phyloP scores from a whole-genome alignment of 2,329 filamentous ascomycete species.

The Eutypella sp. region DNA sequence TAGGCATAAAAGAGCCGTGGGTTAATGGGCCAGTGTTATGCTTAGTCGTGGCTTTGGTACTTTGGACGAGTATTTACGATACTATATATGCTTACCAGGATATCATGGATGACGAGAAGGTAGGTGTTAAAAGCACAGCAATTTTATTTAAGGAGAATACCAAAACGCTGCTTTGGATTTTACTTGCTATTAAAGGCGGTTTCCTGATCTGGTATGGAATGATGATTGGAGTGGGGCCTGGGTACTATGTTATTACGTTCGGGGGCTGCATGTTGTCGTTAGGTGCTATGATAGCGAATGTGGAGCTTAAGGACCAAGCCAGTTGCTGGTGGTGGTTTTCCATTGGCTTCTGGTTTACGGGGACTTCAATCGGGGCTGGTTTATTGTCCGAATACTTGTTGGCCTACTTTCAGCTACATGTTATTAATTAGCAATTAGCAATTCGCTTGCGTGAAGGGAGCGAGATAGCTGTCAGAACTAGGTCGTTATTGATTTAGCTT shows the following conservation, averaged over 20 bases:
- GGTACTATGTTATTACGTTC: constrained; percentile 5
- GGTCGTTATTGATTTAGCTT: too few species aligned
- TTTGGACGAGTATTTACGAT: constrained; percentile 23
- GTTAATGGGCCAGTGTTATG: constrained; percentile 4
- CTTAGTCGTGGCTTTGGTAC: constrained; percentile 9
- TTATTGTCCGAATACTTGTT: constrained; percentile 1
- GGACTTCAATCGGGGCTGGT: constrained; percentile 2
- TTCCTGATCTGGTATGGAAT: neutral
- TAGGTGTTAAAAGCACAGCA: constrained; percentile 22
- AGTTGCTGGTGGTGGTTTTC: constrained; percentile 19
- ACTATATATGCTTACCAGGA: constrained; percentile 27
- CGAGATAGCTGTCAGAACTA: too few species aligned
- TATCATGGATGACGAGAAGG: constrained; percentile 16
- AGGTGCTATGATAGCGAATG: constrained; percentile 6
- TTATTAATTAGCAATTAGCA: too few species aligned
- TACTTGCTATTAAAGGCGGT: neutral
- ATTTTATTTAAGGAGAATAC: constrained; percentile 11
- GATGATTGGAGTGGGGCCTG: neutral
- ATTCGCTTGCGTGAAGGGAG: too few species aligned
- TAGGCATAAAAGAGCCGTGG: constrained; percentile 6
- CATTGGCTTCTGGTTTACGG: constrained; percentile 11
- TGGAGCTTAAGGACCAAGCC: constrained; percentile 7
- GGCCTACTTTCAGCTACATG: too few species aligned
- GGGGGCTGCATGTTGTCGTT: constrained; percentile 2
- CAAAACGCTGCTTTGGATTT: constrained; percentile 4